Evolutionary conservation across 2,329 filamentous ascomycete genomes (phyloP).

Genomic region (Huntiella savannae): DNA sequence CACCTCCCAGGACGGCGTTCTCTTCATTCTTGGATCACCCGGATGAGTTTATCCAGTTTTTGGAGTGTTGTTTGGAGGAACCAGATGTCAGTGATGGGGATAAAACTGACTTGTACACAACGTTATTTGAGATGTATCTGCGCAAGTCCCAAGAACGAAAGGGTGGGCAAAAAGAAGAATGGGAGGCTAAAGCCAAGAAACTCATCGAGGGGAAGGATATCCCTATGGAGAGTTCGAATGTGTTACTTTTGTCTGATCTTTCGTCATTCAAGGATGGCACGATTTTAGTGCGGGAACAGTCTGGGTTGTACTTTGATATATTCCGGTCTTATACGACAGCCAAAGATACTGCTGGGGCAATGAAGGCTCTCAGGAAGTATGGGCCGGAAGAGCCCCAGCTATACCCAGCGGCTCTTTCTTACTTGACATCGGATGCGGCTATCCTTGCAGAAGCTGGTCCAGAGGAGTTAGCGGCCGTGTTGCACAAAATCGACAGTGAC

Average conservation of each 20-base stretch:
- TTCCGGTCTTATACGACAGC: constrained; percentile 90
- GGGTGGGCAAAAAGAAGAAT: constrained; percentile 51
- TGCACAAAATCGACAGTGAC: constrained; percentile 75
- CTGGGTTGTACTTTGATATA: constrained; percentile 81
- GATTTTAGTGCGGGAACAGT: constrained; percentile 81
- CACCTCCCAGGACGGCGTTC: constrained; percentile 74
- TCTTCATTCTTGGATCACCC: constrained; percentile 93
- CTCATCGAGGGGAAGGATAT: constrained; percentile 66
- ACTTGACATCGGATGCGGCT: constrained; percentile 70
- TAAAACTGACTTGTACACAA: constrained; percentile 76
- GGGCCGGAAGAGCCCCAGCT: constrained; percentile 78
- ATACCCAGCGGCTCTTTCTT: constrained; percentile 79
- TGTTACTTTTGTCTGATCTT: constrained; percentile 78
- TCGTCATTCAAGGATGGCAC: constrained; percentile 82
- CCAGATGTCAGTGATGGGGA: constrained; percentile 53
- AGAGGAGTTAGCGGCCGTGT: constrained; percentile 60
- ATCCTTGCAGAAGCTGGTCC: constrained; percentile 70
- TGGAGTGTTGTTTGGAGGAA: constrained; percentile 70
- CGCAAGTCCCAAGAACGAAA: constrained; percentile 67
- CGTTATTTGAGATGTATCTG: constrained; percentile 94
- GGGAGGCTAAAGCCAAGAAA: constrained; percentile 80
- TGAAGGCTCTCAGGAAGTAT: constrained; percentile 79
- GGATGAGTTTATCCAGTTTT: constrained; percentile 75
- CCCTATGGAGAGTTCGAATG: constrained; percentile 85
- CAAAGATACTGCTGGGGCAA: constrained; percentile 76